These are phyloP conservation scores for Clitopilus hobsonii DNA, from an alignment of 768 basidiomycete genomes.

Conservation along the genomic window DNA sequence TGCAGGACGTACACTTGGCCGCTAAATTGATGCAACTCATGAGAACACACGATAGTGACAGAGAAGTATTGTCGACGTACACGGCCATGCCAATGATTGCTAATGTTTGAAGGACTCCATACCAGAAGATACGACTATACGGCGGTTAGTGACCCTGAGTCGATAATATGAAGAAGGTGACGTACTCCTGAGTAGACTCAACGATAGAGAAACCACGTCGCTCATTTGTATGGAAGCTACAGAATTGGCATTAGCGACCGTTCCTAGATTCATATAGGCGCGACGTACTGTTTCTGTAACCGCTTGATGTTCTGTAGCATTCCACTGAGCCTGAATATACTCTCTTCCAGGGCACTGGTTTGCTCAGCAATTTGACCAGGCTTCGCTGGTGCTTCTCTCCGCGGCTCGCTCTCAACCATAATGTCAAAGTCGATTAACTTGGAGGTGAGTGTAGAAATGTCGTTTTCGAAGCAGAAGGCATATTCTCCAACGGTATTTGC, in stretches of 20 bases:
- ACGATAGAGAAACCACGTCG: conserved; percentile 93
- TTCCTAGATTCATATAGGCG: neutral
- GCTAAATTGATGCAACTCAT: conserved; percentile 31
- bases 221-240: conserved; percentile 90
- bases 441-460: conserved; percentile 91
- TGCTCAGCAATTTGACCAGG: conserved; percentile 88
- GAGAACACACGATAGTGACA: conserved; percentile 3
- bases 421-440: conserved; percentile 96
- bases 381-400: conserved; percentile 85
- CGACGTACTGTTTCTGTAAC: conserved; percentile 88
- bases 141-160: conserved; percentile 3
- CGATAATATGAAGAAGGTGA: neutral
- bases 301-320: conserved; percentile 87
- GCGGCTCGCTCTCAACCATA: conserved; percentile 97
- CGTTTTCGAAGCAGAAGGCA: conserved; percentile 97
- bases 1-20: conserved; percentile 89
- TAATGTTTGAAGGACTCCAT: conserved; percentile 75
- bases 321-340: conserved; percentile 85
- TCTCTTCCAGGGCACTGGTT: conserved; percentile 91
- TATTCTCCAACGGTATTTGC: conserved; percentile 90
- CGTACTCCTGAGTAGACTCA: conserved; percentile 82
- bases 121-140: conserved; percentile 89
- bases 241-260: conserved; percentile 5
- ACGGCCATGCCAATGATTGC: conserved; percentile 82
- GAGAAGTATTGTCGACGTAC: conserved; percentile 42